Evolutionary conservation across 2,329 filamentous ascomycete genomes (phyloP), one percentile per base, ranked within the genome.

Genomic region (Aspergillus cejpii): DNA sequence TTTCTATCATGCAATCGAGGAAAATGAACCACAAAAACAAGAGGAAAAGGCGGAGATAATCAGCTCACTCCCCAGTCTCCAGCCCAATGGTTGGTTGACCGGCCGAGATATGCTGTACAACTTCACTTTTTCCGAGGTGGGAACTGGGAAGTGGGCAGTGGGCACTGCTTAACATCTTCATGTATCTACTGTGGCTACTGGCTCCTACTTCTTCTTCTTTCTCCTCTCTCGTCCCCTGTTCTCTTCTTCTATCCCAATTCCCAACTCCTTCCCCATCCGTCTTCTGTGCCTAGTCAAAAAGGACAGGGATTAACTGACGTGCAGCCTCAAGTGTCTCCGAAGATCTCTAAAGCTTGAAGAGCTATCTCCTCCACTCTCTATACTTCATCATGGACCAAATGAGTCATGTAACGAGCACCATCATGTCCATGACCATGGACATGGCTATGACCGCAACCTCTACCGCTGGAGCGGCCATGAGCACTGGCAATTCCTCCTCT

Each of bases 401-500:
- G 36, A 7, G 21, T 43, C 11, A 34, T 19, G 10, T 4, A 11
- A 51, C 42, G 46, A 38, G 15, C 37, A 34, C 44, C 14, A 50
- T 45, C 19, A 37, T 26, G 14, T 23, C 34, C 23, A 45, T 42
- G 34, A 14, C 38, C 19, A 49, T 47, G 48, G 36, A 12, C 29
- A 48, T 48, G 42, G 24, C 34, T 31, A 50, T 47, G 39, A 28
- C 36, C 23, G 34, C 42, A 7, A 20, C 38, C 14, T 44, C 48
- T 5, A 41, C 43, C 19, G 41, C 39, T 11, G 38, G 42, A 6
- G 36, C 34, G 8, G 38, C 37, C 2, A 51, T 50, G 49, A 41
- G 36, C 40, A 39, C 39, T 17, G 40, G 43, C 21, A 45, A 45
- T 17, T 29, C 31, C 12, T 6, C 8, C 17, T 20, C 20, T 29